phyloP scores from a whole-genome alignment of 208 protist genomes.

The Leishmania aethiopica region DNA sequence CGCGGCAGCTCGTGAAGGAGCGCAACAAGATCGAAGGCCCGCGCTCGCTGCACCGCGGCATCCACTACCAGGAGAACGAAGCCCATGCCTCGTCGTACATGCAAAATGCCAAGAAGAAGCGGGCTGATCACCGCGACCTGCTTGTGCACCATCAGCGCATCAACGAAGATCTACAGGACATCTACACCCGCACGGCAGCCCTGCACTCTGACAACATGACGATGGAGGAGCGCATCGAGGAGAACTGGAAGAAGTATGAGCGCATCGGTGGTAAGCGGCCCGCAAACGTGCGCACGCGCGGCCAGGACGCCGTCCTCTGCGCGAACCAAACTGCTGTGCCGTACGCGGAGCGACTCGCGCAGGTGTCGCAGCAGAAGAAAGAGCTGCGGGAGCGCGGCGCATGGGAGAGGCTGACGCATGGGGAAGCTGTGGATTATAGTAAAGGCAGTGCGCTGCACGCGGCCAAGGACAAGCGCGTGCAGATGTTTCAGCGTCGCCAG shows the following conservation, averaged over 20 bases:
- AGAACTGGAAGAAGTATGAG: constrained; percentile 83
- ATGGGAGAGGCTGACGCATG: constrained; percentile 76
- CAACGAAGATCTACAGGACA: constrained; percentile 77
- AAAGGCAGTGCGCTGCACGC: constrained; percentile 75
- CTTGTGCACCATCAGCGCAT: constrained; percentile 91
- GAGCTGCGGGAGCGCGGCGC: constrained; percentile 49
- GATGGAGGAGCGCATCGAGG: constrained; percentile 90
- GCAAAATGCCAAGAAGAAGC: constrained; percentile 39
- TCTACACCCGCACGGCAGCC: constrained; percentile 79
- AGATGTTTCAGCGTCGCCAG: constrained; percentile 70
- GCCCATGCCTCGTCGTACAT: constrained; percentile 47
- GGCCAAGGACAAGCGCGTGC: constrained; percentile 74
- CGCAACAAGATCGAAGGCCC: constrained; percentile 67
- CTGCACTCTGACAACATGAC: constrained; percentile 73
- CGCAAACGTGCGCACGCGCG: constrained; percentile 25
- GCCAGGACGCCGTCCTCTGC: constrained; percentile 45
- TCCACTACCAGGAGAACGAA: constrained; percentile 76
- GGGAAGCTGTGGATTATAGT: constrained; percentile 79
- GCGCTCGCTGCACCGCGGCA: constrained; percentile 80
- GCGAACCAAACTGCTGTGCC: constrained; percentile 52
- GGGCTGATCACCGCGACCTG: constrained; percentile 69
- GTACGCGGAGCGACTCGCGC: constrained; percentile 67
- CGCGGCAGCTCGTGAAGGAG: constrained; percentile 65
- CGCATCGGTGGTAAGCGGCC: constrained; percentile 79
- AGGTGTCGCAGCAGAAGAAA: constrained; percentile 66